phyloP scores from a whole-genome alignment of 192 early-diverging fungal genomes.

The Backusella liffmaniae region DNA sequence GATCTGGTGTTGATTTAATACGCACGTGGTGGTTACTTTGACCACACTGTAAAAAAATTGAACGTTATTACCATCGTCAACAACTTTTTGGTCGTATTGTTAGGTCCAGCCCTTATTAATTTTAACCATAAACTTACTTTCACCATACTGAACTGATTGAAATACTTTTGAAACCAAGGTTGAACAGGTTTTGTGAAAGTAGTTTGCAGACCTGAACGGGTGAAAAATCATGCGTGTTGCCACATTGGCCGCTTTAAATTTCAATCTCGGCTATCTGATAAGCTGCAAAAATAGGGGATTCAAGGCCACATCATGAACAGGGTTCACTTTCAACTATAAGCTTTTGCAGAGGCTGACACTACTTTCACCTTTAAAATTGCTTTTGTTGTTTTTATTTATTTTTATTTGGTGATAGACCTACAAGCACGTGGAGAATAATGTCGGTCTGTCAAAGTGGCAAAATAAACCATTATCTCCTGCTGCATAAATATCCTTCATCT shows the following conservation, averaged over 20 bases:
- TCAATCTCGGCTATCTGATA: conserved; percentile 51
- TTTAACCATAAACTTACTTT: conserved; percentile 8
- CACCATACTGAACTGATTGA: background rate
- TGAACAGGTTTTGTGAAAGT: background rate
- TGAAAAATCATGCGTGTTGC: conserved; percentile 24
- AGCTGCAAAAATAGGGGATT: conserved; percentile 76
- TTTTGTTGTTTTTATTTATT: conserved; percentile 46
- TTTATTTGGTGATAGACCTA: background rate
- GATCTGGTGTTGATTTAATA: conserved; percentile 1
- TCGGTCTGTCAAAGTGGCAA: conserved; percentile 55
- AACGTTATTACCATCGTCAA: background rate
- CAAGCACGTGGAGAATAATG: conserved; percentile 65
- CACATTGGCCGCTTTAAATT: conserved; percentile 48
- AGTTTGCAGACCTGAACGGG: conserved; percentile 20
- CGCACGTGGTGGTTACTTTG: conserved; percentile 23
- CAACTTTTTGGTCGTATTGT: background rate
- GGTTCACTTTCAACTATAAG: conserved; percentile 64
- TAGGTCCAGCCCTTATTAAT: background rate
- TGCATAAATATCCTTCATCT: conserved; percentile 16
- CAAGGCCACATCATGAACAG: conserved; percentile 53
- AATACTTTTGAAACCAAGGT: background rate
- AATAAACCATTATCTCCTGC: conserved; percentile 51
- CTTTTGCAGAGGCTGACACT: conserved; percentile 60
- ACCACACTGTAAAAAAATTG: conserved; percentile 18
- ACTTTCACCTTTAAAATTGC: conserved; percentile 63